Base-by-base conservation (phyloP, 2,329 filamentous ascomycete genomes). In the Pezicula carpinea region DNA sequence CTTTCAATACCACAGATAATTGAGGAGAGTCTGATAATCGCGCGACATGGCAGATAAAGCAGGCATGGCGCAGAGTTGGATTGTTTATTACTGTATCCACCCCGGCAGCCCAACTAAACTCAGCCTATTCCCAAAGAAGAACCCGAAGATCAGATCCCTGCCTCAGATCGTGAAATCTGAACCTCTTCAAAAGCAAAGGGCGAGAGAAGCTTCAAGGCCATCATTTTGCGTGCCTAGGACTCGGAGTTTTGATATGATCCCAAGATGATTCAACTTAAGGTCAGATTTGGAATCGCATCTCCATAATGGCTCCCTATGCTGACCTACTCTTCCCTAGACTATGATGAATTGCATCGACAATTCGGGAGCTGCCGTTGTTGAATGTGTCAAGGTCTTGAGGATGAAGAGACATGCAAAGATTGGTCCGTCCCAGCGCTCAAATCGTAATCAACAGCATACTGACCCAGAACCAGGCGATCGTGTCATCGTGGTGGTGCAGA, bases 271-370 rank as follows among this genome's bases (percentile, higher is more conserved):
- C 89, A 93, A 80, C 72, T 93, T 77, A 92, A 92, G 83, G 87
- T 83, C 57, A 41, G 52, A 31, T 10, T 1, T n/a, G 2, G 3
- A 23, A 11, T 23, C 8, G 7, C 6, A 7, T 38, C 18, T 48
- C 6, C 13, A 15, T 21, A 45, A 23, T 33, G 23, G 4, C 7
- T 18, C 29, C 26, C 47, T 48, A 33, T 13, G 14, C 7, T 47
- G 19, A 21, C 38, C 17, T 35, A 21, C 42, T 17, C 42, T 8
- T 26, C 18, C n/a, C n/a, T 35, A 33, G 15, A 26, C 18, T 36
- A 89, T 99, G 82, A 81, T 99, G 62, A 96, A 93, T 73, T 97
- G 93, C 84, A 97, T 99, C 82, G 93, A 99, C 85, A 99, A 65
- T 77, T 97, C 93, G 56, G 93, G 93, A 66, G 93, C 93, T 59